Evolutionary conservation across 441 rosid genomes (phyloP).

Genomic region (Metrosideros polymorpha): DNA sequence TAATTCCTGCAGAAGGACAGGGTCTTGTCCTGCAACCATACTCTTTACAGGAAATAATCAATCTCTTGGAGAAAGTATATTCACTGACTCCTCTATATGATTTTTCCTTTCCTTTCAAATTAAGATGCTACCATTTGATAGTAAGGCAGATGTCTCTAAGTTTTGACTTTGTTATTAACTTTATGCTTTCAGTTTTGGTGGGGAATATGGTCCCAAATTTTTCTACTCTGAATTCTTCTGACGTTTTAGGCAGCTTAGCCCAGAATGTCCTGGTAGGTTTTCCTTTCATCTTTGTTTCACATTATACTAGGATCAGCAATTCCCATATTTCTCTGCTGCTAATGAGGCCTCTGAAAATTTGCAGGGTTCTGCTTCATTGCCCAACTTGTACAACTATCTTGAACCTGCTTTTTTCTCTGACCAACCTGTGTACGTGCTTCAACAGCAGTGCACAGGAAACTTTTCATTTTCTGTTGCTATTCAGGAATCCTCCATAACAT

Average conservation of each 20-base stretch:
- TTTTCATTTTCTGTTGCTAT: background rate
- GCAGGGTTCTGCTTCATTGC: slow-evolving; percentile 19
- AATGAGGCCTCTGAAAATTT: slow-evolving; percentile 10
- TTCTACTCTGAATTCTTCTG: background rate
- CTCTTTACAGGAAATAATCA: slow-evolving; percentile 5
- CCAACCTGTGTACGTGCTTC: slow-evolving; percentile 34
- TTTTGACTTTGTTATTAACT: background rate
- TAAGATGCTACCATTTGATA: background rate
- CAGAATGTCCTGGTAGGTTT: background rate
- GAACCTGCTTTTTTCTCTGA: slow-evolving; percentile 44
- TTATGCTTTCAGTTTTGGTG: background rate
- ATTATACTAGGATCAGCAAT: background rate
- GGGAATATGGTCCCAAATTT: background rate
- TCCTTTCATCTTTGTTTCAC: background rate
- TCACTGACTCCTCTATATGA: background rate
- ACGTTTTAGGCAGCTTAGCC: background rate
- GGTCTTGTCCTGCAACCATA: slow-evolving; percentile 2
- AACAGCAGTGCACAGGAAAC: background rate
- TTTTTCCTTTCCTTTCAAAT: background rate
- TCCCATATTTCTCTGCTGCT: background rate
- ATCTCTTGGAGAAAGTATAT: background rate
- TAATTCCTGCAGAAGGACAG: background rate
- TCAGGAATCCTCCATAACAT: slow-evolving; percentile 4
- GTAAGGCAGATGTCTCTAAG: background rate
- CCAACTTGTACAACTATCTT: background rate